Evolutionary conservation across 2,329 filamentous ascomycete species (phyloP).

Genomic region (Colletotrichum caudatum): DNA sequence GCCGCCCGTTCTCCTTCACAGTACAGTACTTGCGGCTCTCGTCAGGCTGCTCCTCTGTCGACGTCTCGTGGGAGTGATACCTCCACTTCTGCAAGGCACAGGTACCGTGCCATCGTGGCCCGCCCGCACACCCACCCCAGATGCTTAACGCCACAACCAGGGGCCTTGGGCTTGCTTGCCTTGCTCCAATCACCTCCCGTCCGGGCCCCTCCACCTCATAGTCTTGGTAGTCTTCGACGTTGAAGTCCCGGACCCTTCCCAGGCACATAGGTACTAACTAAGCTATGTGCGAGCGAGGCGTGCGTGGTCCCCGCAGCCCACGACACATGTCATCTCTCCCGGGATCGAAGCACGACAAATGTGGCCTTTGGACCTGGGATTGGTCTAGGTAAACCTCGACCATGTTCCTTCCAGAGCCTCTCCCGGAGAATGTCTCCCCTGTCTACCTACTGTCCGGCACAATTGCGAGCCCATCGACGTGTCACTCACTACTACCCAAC

Average conservation of each 20-base stretch:
- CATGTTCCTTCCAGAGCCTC: not conserved
- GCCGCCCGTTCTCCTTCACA: not conserved
- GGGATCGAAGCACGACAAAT: constrained; percentile 16
- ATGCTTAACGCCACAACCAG: constrained; percentile 36
- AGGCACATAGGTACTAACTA: not conserved
- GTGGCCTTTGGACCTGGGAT: constrained; percentile 12
- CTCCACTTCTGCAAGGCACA: constrained; percentile 1
- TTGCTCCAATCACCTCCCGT: constrained; percentile 22
- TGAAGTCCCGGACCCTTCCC: constrained; percentile 7
- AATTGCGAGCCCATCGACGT: constrained; percentile 18
- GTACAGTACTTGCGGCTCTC: not conserved
- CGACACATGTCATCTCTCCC: not conserved
- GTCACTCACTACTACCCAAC: not conserved
- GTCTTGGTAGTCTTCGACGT: constrained; percentile 1
- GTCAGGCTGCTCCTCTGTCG: not conserved
- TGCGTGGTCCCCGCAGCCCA: constrained; percentile 17
- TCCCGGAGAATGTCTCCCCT: too few species aligned
- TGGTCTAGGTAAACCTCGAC: constrained; percentile 6
- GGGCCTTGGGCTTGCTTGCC: constrained; percentile 11
- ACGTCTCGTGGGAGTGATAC: not conserved
- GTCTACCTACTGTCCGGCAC: constrained; percentile 6
- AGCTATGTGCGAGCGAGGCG: not conserved
- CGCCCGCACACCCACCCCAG: constrained; percentile 31
- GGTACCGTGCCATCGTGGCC: constrained; percentile 1
- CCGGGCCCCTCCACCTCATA: not conserved